Base-by-base conservation (phyloP, 805 yeast species). In the Wickerhamiella azymoides region DNA sequence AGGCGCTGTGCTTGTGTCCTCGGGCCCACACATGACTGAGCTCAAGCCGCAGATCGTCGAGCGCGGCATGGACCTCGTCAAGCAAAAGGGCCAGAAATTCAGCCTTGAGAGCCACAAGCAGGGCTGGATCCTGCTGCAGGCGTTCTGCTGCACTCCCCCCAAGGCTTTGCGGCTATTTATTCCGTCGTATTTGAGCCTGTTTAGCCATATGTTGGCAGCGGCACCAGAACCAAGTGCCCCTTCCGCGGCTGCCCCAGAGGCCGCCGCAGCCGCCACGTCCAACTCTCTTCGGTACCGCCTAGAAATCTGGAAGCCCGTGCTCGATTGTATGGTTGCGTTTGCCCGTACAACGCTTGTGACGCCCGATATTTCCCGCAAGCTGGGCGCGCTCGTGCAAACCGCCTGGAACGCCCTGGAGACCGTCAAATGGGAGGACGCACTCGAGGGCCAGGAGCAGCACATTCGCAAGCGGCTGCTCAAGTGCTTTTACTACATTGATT, bases 81-180 rank as follows among this genome's bases (percentile, higher is more conserved):
- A 42, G 30, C 49, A 43, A n/a, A 47, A 45, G 17, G 38, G 37
- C 17, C 39, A 37, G 10, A 11, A 40, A 2, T 47, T 47, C 16
- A 35, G 27, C 32, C 47, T 47, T 9, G 46, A 43, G 24, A 32
- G 38, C 13, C 41, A 40, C 45, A 45, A 43, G 6, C 48, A 42
- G 11, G 84, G 70, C 36, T 82, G 92, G 89, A 68, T 74, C 13
- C 54, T 79, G 19, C 55, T 82, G 18, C 66, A 70, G 49, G 89
- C 89, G 2, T 59, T 80, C 3, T 73, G 81, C 69, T 72, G 77
- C 42, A 72, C 74, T 0, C 81, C 80, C 32, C 69, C 70, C 13
- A 62, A 67, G 19, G 72, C 74, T 47, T 64, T 82, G 32, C 64
- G 69, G 43, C 65, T 75, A 47, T 79, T 79, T 51, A 62, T 71